Conservation (phyloP, 257 asterid genomes). For the Oldenlandia corymbosa region DNA sequence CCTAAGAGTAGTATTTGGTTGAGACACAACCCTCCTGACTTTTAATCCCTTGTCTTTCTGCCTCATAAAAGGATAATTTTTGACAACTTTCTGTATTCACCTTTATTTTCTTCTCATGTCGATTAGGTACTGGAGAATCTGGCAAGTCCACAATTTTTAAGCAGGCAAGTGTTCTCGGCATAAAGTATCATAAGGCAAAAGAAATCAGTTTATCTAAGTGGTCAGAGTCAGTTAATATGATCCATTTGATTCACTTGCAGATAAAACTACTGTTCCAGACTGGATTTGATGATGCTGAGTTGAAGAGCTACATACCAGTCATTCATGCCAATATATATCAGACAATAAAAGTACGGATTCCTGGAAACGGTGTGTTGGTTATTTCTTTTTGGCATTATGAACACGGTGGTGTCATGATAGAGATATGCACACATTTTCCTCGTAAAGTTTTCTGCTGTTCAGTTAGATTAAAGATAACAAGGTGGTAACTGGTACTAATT, state of each 20-base stretch:
- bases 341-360: slow-evolving; percentile 95
- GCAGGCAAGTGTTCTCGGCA: slow-evolving; percentile 61
- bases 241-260: slow-evolving; percentile 43
- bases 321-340: slow-evolving; percentile 98
- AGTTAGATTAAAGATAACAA: not conserved
- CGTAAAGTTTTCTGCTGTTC: not conserved
- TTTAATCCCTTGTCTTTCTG: not conserved
- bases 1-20: too few species aligned
- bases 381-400: slow-evolving; percentile 40
- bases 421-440: slow-evolving; percentile 14
- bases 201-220: slow-evolving; percentile 2
- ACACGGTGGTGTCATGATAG: slow-evolving; percentile 30
- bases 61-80: not conserved
- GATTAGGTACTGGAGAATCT: slow-evolving; percentile 91
- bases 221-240: not conserved
- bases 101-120: slow-evolving; percentile 4
- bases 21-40: too few species aligned
- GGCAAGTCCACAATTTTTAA: slow-evolving; percentile 99
- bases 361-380: slow-evolving; percentile 82
- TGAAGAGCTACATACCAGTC: slow-evolving; percentile 83
- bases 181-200: not conserved
- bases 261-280: slow-evolving; percentile 93
- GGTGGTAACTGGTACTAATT: not conserved
- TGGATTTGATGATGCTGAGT: slow-evolving; percentile 94
- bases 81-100: not conserved